phyloP scores from a whole-genome alignment of 2,329 filamentous ascomycete genomes.

The Neonectria magnoliae region DNA sequence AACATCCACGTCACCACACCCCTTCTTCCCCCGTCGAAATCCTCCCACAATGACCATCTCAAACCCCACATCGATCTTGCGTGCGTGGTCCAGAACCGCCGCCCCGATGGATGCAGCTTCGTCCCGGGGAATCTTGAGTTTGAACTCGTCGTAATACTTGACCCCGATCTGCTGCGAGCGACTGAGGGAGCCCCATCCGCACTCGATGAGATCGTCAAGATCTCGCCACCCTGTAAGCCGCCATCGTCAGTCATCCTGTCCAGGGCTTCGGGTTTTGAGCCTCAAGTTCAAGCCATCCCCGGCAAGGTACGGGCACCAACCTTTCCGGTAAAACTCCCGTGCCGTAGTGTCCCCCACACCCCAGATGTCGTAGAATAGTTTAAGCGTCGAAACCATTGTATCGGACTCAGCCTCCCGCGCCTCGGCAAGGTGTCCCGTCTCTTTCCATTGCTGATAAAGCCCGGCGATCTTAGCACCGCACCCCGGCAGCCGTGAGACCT shows the following conservation, averaged over 20 bases:
- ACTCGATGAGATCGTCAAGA: conserved; percentile 85
- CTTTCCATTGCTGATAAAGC: conserved; percentile 79
- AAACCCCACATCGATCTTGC: conserved; percentile 65
- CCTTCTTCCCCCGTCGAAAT: conserved; percentile 79
- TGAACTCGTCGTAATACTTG: conserved; percentile 92
- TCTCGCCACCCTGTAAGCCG: conserved; percentile 73
- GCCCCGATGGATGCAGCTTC: conserved; percentile 78
- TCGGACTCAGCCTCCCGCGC: conserved; percentile 72
- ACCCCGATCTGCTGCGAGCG: conserved; percentile 92
- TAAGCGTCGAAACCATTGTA: conserved; percentile 70
- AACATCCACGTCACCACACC: conserved; percentile 85
- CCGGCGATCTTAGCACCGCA: conserved; percentile 83
- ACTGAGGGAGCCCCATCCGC: conserved; percentile 78
- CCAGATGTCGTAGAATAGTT: conserved; percentile 86
- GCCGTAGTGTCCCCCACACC: conserved; percentile 89
- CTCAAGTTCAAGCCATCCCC: not conserved
- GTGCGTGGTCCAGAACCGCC: conserved; percentile 73
- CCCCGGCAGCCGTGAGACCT: conserved; percentile 72
- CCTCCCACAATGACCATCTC: conserved; percentile 77
- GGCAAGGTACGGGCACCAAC: conserved; percentile 31
- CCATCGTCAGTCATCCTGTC: conserved; percentile 3
- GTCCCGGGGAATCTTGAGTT: conserved; percentile 72
- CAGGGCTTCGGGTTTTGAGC: no score
- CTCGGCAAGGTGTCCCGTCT: conserved; percentile 69
- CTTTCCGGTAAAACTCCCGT: conserved; percentile 79